Conservation (phyloP, 352 stramenopile genomes). For the Thalassiosira exigua region DNA sequence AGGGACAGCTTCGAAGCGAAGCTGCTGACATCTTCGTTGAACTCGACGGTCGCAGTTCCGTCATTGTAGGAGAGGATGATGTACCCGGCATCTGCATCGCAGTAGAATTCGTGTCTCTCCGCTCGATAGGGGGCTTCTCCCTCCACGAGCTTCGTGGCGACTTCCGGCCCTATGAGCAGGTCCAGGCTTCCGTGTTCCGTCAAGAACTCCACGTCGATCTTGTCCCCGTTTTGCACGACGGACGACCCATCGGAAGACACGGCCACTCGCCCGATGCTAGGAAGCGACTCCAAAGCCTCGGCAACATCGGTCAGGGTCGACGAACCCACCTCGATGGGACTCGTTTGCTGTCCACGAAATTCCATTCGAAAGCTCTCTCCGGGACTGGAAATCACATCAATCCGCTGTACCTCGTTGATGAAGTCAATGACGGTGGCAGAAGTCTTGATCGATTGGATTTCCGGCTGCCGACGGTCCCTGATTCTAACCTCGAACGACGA, state of each 20-base stretch:
- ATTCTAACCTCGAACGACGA: constrained; percentile 90
- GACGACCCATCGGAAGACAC: constrained; percentile 41
- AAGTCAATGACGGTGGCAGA: constrained; percentile 41
- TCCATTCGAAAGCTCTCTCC: constrained; percentile 69
- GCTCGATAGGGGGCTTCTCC: constrained; percentile 78
- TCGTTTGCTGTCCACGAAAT: constrained; percentile 83
- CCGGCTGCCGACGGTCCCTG: constrained; percentile 86
- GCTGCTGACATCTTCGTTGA: constrained; percentile 67
- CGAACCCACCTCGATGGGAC: constrained; percentile 79
- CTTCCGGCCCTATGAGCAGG: constrained; percentile 45
- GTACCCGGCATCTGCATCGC: constrained; percentile 54
- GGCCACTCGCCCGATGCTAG: constrained; percentile 81
- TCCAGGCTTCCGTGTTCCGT: constrained; percentile 51
- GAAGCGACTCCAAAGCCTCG: constrained; percentile 86
- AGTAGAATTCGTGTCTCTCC: constrained; percentile 76
- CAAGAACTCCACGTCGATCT: constrained; percentile 57
- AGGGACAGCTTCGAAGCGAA: constrained; percentile 68
- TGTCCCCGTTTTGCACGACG: constrained; percentile 52
- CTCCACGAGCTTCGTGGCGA: constrained; percentile 43
- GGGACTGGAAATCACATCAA: constrained; percentile 34
- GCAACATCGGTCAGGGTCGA: constrained; percentile 45
- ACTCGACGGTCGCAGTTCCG: constrained; percentile 49
- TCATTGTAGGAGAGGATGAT: constrained; percentile 56
- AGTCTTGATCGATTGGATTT: constrained; percentile 82
- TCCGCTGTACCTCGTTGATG: constrained; percentile 52